A percentile compares a stretch with the other conserved stretches of the same genome.
Conservation (phyloP, 805 yeast species). For the Starmerella apis region DNA sequence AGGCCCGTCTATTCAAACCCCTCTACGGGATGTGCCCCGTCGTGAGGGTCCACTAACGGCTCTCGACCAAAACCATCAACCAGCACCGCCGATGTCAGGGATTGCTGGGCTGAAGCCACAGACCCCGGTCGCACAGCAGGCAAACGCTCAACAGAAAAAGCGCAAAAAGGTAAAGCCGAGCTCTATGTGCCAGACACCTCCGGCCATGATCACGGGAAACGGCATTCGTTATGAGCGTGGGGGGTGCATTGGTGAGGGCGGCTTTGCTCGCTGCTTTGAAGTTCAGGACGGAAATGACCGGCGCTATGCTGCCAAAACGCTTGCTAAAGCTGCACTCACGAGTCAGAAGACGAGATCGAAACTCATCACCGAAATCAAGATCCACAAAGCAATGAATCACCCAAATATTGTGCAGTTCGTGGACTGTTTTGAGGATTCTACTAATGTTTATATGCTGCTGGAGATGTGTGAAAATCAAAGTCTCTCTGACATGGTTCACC, state of each 20-base stretch:
- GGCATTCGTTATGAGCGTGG: constrained; percentile 91
- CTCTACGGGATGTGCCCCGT: constrained; percentile 12
- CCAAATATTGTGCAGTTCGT: constrained; percentile 83
- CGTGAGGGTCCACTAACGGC: constrained; percentile 15
- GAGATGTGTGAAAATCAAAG: constrained; percentile 95
- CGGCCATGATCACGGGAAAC: constrained; percentile 79
- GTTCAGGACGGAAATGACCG: constrained; percentile 80
- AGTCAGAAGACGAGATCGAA: constrained; percentile 72
- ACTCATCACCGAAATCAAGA: constrained; percentile 84
- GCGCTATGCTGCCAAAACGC: constrained; percentile 91
- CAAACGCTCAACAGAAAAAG: constrained; percentile 11
- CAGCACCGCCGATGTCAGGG: background rate
- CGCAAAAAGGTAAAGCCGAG: constrained; percentile 67
- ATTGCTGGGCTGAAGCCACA: constrained; percentile 6
- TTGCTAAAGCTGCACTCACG: constrained; percentile 88
- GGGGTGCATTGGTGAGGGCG: constrained; percentile 89
- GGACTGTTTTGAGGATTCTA: constrained; percentile 95
- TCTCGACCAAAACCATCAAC: constrained; percentile 17
- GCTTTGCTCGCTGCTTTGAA: constrained; percentile 97
- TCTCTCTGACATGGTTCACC: constrained; percentile 79
- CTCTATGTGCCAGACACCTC: constrained; percentile 91
- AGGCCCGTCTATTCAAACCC: constrained; percentile 12
- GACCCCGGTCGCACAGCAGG: constrained; percentile 2
- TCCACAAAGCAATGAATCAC: constrained; percentile 82
- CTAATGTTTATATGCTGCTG: constrained; percentile 80